Evolutionary conservation across 1,139 yeast species (phyloP), one percentile per base, ranked within the genome.

Genomic region (Hyphopichia fennica): DNA sequence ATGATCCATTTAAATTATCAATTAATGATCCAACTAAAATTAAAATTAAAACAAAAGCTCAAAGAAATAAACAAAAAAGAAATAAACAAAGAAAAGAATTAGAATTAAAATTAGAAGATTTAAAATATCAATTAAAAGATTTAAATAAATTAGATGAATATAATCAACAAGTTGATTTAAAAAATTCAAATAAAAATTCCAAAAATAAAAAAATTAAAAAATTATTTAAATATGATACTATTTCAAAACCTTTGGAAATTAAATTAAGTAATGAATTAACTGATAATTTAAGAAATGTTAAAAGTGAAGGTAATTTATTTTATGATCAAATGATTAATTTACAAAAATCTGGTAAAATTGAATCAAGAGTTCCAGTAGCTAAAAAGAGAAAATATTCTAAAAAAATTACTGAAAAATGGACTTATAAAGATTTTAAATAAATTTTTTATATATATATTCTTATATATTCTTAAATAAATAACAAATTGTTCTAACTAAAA

Each of bases 191-290:
- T 41, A 50, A 35, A 51, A 49, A 45, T 36, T 57, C 65, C 42
- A 47, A 44, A 13, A 47, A 57, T 22, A 63, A 55, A 46, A 57
- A 52, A 37, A 59, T 61, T 32, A 60, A 56, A 49, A 67, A 68
- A 44, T 69, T 78, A 41, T 72, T 73, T 41, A 86, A 81, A 56
- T 81, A 85, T 58, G 72, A 75, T 34, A 71, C 81, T 20, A 65
- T 81, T 45, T 84, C 82, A 42, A 77, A 77, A 34, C 84, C 87
- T 27, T 63, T 93, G 43, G 98, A 93, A 57, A 85, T 93, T 34
- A 93, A 93, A 65, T 77, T 95, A 42, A 82, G 96, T 15, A 93
- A 89, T 58, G 99, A 93, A 64, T 75, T 95, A 49, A 81, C 87
- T 25, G 95, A 87, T 53, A 87, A 95, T 23, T 72, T 95, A 58